Evolutionary conservation across 257 asterid species (phyloP).

Genomic region (Echium plantagineum): DNA sequence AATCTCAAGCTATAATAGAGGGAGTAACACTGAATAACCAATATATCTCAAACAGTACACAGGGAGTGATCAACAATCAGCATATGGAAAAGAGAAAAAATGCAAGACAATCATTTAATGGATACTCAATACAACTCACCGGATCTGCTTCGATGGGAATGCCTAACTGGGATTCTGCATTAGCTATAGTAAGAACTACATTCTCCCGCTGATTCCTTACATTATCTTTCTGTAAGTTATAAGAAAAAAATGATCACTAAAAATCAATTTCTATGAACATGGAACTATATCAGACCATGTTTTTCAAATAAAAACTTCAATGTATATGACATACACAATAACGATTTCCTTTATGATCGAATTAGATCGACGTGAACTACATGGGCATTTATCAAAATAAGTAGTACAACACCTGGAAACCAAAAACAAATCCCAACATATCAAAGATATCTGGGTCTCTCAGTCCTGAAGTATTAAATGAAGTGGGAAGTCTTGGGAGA

Average conservation of each 20-base stretch:
- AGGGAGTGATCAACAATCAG: too few species aligned
- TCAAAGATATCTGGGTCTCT: constrained; percentile 84
- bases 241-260: neutral
- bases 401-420: constrained; percentile 62
- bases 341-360: too few species aligned
- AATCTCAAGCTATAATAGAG: too few species aligned
- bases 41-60: neutral
- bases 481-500: constrained; percentile 71
- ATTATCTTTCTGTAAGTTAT: constrained; percentile 71
- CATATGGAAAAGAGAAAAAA: neutral
- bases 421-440: constrained; percentile 78
- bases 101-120: neutral
- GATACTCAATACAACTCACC: constrained; percentile 9
- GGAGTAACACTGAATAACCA: too few species aligned
- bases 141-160: constrained; percentile 70
- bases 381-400: neutral
- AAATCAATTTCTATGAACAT: neutral
- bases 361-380: neutral
- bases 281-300: too few species aligned
- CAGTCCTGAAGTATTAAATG: constrained; percentile 53
- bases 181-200: constrained; percentile 74
- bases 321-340: too few species aligned
- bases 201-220: constrained; percentile 90
- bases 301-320: too few species aligned
- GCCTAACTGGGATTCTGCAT: constrained; percentile 77